These are phyloP conservation scores for Filobasidium floriforme DNA, from an alignment of 768 basidiomycete species.

Conservation along the genomic window DNA sequence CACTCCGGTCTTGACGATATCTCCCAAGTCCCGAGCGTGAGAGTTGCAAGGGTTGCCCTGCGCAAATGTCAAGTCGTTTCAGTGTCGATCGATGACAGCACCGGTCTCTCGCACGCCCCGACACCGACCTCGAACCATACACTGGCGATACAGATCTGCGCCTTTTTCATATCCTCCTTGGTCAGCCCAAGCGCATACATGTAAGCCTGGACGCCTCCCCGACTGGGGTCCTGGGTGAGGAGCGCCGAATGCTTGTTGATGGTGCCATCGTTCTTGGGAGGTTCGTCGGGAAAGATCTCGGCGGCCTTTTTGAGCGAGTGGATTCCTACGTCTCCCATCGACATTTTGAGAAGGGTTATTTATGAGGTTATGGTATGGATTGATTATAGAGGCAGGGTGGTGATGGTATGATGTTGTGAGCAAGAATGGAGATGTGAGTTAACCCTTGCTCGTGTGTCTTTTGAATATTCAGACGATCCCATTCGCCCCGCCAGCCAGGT, in stretches of 20 bases:
- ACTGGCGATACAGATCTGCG: slow-evolving; percentile 81
- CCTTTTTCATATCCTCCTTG: slow-evolving; percentile 56
- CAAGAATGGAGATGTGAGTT: too few species aligned
- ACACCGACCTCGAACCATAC: slow-evolving; percentile 97
- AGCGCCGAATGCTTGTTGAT: slow-evolving; percentile 17
- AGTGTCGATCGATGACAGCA: too few species aligned
- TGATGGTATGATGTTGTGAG: too few species aligned
- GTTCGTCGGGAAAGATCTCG: slow-evolving; percentile 9
- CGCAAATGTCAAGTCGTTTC: too few species aligned
- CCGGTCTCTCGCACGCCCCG: too few species aligned
- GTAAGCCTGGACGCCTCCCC: slow-evolving; percentile 18
- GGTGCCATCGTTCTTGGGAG: neutral
- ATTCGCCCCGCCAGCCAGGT: too few species aligned
- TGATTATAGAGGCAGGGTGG: too few species aligned
- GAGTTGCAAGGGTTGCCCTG: slow-evolving; percentile 84
- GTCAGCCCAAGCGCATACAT: slow-evolving; percentile 20
- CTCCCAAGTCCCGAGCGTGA: slow-evolving; percentile 71
- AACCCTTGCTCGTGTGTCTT: too few species aligned
- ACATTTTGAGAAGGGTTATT: too few species aligned
- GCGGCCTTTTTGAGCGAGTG: slow-evolving; percentile 13
- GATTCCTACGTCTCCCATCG: slow-evolving; percentile 17
- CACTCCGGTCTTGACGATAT: slow-evolving; percentile 74
- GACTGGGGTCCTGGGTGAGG: slow-evolving; percentile 15
- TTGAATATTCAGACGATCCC: too few species aligned
- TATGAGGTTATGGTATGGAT: too few species aligned